Evolutionary conservation across 2,329 filamentous ascomycete genomes (phyloP), one percentile per base, ranked within the genome.

Genomic region (Penicillium hordei): DNA sequence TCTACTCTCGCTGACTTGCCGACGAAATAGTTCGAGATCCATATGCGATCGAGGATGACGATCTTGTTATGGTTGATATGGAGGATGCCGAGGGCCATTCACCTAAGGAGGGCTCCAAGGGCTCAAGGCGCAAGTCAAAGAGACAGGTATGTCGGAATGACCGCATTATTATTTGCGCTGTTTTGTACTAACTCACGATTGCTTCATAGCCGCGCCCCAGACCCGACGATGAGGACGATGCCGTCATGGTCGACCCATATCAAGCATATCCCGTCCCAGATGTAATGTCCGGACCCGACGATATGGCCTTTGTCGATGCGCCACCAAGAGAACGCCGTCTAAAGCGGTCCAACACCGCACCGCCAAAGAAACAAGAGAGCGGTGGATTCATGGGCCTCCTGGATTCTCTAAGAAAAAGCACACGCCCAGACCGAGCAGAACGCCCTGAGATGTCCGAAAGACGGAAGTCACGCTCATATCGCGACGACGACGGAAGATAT

Each of bases 11-110:
- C 38, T 55, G 29, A 57, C 61, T 50, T 55, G 21, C 8, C 1
- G 36, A 25, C 31, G 15, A 48, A 75, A 72, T 60, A 55, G 69
- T 68, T 59, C 80, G 79, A 59, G 81, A 85, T 70, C 83, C 87
- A 59, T 87, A 89, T 76, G 79, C 85, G 27, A 78, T 87, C 56
- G 82, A 85, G 58, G 86, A 89, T 62, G 85, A 88, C 48, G 85
- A 88, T 65, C 76, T 84, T 55, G 78, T 84, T 49, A 82, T 87
- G 79, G 79, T 83, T 40, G 82, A 88, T 62, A 73, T 72, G 27
- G 81, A 82, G 31, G 74, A 76, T 52, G 70, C 67, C 31, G 73
- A 70, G 6, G 66, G 65, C 9, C 61, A 70, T 29, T 68, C 70
- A 25, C 64, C 70, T 0, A 74, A 70, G 36, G 66, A 70, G n/a